These are phyloP conservation scores for Noccaea caerulescens DNA, from an alignment of 345 rosid species.

Conservation along the genomic window DNA sequence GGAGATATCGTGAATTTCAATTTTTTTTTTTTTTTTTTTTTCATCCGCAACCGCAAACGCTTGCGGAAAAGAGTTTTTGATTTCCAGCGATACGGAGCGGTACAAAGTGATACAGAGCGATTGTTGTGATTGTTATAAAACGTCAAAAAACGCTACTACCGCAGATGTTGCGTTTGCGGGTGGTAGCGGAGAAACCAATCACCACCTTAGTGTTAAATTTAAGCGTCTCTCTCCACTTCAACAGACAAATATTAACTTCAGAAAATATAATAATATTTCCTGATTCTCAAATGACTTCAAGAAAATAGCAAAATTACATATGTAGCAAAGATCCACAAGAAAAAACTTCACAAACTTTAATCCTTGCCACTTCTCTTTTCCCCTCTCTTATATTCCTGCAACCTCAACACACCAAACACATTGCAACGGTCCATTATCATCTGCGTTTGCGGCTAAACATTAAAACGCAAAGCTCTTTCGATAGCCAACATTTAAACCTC, in stretches of 20 bases:
- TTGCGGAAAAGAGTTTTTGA: no score
- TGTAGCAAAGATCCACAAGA: slow-evolving; percentile 25
- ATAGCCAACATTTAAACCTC: not conserved
- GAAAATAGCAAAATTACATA: slow-evolving; percentile 28
- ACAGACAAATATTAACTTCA: slow-evolving; percentile 20
- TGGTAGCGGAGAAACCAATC: no score
- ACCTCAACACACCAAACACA: slow-evolving; percentile 24
- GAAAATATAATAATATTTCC: not conserved
- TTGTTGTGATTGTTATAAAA: no score
- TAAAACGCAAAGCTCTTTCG: not conserved
- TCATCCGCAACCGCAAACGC: no score
- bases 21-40: no score
- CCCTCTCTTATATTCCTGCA: slow-evolving; percentile 34
- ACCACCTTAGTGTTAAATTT: slow-evolving; percentile 33
- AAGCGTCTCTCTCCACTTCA: slow-evolving; percentile 16
- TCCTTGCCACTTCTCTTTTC: slow-evolving; percentile 7
- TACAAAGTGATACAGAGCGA: no score
- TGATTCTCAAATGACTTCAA: not conserved
- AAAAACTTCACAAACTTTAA: slow-evolving; percentile 35
- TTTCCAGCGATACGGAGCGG: no score
- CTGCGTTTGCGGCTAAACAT: slow-evolving; percentile 10
- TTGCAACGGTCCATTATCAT: not conserved
- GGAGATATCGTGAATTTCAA: no score
- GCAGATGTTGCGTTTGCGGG: no score
- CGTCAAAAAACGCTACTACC: no score